Base-by-base conservation (phyloP, 2,329 filamentous ascomycete genomes). In the Penicillium sp. region DNA sequence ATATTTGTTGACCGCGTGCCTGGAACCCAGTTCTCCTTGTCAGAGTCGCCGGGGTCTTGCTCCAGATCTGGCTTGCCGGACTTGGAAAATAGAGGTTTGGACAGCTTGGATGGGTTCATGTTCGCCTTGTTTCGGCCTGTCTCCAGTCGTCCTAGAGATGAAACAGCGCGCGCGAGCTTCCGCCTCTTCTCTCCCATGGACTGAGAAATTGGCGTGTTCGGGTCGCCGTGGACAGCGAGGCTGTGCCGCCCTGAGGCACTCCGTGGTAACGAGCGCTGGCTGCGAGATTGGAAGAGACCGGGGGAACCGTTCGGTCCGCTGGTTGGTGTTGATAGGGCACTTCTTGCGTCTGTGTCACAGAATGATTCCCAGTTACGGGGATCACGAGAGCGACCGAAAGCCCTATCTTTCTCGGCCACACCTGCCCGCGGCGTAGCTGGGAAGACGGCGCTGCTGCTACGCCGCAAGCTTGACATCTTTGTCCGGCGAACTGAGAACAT, bases 341-440 rank as follows among this genome's bases (percentile, higher is more conserved):
- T 90, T 41, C 88, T 86, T 49, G 83, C 79, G 61, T 94, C 89
- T 8, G 87, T 86, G 68, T 96, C 90, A 65, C 90, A 93, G 76
- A 89, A 92, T 54, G 91, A 91, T 67, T 96, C 90, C 93, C 93
- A 97, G 7, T 88, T 89, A 48, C 91, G 86, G 18, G 91, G 90
- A 71, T 97, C 90, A 52, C 90, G 86, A 54, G 92, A 96, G 54
- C 93, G 84, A 52, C 90, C 90, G 53, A 86, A 85, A 34, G 77
- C 76, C 18, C 87, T 76, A 38, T 74, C 68, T 52, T 64, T 66
- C 42, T 60, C 70, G 68, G 57, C 69, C 68, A 81, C 81, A 55
- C 83, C 81, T 47, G 82, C 80, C 25, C 81, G 80, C n/a, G 85
- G 75, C 5, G 82, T 85, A 58, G 83, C 75, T 53, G 81, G 78